phyloP scores from a whole-genome alignment of 129 eudicot species.

The Daucus carota region DNA sequence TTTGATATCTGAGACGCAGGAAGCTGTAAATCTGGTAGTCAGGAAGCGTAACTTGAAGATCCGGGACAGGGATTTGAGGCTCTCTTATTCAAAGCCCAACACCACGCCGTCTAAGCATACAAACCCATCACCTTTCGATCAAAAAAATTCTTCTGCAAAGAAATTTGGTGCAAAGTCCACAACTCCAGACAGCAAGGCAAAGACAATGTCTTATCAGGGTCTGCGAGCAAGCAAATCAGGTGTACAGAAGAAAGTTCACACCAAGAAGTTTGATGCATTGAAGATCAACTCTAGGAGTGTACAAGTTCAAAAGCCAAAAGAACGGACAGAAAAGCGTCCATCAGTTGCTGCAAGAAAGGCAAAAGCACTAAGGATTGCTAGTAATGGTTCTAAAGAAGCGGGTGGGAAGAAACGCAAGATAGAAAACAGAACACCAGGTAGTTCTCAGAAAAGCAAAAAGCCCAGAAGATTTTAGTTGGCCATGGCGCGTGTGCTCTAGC shows the following conservation, averaged over 20 bases:
- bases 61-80: conserved; percentile 49
- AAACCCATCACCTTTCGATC: conserved; percentile 10
- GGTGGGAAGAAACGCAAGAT: conserved; percentile 40
- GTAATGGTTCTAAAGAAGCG: conserved; percentile 18
- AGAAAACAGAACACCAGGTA: conserved; percentile 38
- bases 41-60: conserved; percentile 37
- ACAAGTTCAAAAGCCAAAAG: conserved; percentile 11
- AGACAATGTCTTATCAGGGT: conserved; percentile 44
- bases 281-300: conserved; percentile 9
- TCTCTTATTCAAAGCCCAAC: conserved; percentile 34
- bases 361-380: conserved; percentile 21
- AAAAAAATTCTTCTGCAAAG: conserved; percentile 20
- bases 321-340: conserved; percentile 34
- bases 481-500: background rate
- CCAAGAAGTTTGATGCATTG: conserved; percentile 4
- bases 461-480: conserved; percentile 21
- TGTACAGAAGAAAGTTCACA: conserved; percentile 23
- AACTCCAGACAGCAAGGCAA: conserved; percentile 6
- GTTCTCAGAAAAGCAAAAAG: conserved; percentile 31
- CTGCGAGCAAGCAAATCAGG: conserved; percentile 53
- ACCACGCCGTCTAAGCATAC: conserved; percentile 34
- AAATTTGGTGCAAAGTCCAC: conserved; percentile 16
- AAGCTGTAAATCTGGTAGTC: conserved; percentile 39
- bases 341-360: conserved; percentile 57
- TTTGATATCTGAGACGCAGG: conserved; percentile 27